A percentile compares a stretch with the other conserved stretches of the same genome.
phyloP scores from a whole-genome alignment of 192 early-diverging fungal species.

The Coemansia sp. region DNA sequence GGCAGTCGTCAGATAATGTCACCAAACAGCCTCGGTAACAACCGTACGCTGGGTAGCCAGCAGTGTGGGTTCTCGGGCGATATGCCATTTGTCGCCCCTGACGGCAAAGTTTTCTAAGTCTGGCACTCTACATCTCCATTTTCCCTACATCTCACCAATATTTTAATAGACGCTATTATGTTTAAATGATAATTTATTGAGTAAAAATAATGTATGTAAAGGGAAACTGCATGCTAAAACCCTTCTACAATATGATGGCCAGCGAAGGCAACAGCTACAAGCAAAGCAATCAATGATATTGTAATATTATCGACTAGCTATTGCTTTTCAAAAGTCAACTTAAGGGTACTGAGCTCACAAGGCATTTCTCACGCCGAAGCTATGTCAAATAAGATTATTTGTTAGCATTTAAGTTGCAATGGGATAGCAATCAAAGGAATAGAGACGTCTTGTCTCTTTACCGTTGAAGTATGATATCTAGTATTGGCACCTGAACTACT shows the following conservation, averaged over 20 bases:
- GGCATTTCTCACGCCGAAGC: too few species aligned
- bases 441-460: too few species aligned
- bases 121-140: neutral
- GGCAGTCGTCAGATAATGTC: neutral
- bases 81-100: neutral
- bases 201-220: neutral
- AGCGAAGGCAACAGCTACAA: too few species aligned
- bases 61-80: conserved; percentile 12
- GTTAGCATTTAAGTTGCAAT: too few species aligned
- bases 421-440: too few species aligned
- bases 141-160: neutral
- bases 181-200: neutral
- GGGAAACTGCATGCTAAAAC: neutral
- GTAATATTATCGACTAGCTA: too few species aligned
- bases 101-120: conserved; percentile 23
- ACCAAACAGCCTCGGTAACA: neutral
- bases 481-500: too few species aligned
- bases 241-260: neutral
- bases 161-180: neutral
- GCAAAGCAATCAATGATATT: too few species aligned
- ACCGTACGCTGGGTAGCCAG: neutral
- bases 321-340: too few species aligned
- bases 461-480: too few species aligned
- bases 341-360: too few species aligned
- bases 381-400: too few species aligned